Evolutionary conservation across 768 basidiomycete species (phyloP), one percentile per base, ranked within the genome.

Genomic region (Hebeloma cylindrosporum): DNA sequence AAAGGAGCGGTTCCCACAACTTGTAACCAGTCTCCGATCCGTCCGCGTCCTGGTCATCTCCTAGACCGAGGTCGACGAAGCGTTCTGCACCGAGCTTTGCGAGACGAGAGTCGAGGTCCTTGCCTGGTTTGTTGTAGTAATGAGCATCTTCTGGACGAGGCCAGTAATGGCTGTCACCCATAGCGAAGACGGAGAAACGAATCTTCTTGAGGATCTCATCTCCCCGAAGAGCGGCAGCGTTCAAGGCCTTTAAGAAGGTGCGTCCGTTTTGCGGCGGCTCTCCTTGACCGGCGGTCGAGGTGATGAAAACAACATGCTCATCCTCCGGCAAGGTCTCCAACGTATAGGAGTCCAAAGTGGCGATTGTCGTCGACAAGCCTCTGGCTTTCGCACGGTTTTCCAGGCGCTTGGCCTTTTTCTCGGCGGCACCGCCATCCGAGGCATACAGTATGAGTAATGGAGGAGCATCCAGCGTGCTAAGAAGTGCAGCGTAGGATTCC

Each of bases 91-190:
- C 91, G 33, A 96, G 80, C 40, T 78, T 77, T 60, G 84, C 82
- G 13, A 98, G 72, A 13, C 83, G 83, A 17, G 75, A 69, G 67
- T 93, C 85, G 40, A 98, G 81, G 50, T 98, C 95, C 67, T 93
- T 94, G 13, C 83, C 79, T 0, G 95, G 84, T 67, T 93, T 96
- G 77, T 98, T 99, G 75, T 97, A 99, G 67, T 95, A 98, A 57
- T 92, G 88, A n/a, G 85, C 85, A 59, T 98, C 96, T 65, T 98
- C 93, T 13, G 88, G 78, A 30, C 96, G 80, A 7, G 96, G 96
- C 96, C 96, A 99, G 71, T 99, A 99, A 68, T 96, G 94, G 63
- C 88, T 94, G 65, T 99, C 96, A 49, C 96, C 96, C 82, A 99
- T 87, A 36, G 75, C 95, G 55, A 98, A 96, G 32, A 98, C 93